phyloP scores from a whole-genome alignment of 1,284 basidiomycete genomes.

The Microbotryum scabiosae region DNA sequence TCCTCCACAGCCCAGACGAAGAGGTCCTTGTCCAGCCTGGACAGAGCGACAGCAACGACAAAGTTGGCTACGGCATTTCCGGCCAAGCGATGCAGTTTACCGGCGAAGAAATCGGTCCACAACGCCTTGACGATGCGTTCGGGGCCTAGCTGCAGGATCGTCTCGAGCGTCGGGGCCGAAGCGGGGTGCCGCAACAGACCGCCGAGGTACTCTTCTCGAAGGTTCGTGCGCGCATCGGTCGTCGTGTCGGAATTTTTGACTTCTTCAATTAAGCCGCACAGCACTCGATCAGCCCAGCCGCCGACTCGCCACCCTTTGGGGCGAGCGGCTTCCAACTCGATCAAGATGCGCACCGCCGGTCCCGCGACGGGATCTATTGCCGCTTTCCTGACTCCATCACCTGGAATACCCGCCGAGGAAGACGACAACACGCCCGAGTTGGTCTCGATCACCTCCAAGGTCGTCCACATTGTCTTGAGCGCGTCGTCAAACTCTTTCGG shows the following conservation, averaged over 20 bases:
- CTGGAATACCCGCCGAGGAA: slow-evolving; percentile 30
- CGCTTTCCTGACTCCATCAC: slow-evolving; percentile 70
- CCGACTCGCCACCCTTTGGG: slow-evolving; percentile 59
- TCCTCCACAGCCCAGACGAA: slow-evolving; percentile 54
- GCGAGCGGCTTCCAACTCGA: slow-evolving; percentile 49
- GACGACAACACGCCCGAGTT: slow-evolving; percentile 1
- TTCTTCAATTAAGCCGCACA: slow-evolving; percentile 66
- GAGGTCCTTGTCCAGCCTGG: slow-evolving; percentile 51
- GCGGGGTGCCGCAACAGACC: slow-evolving; percentile 73
- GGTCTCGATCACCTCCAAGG: slow-evolving; percentile 39
- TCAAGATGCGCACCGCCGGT: slow-evolving; percentile 63
- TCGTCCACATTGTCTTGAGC: slow-evolving; percentile 51
- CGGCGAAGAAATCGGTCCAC: slow-evolving; percentile 67
- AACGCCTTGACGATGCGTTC: slow-evolving; percentile 55
- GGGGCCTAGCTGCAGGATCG: slow-evolving; percentile 58
- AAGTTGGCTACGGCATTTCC: slow-evolving; percentile 84
- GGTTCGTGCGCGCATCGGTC: background rate
- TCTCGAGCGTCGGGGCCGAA: slow-evolving; percentile 78
- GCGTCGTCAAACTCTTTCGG: slow-evolving; percentile 51
- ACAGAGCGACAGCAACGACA: slow-evolving; percentile 68
- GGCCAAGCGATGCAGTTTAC: slow-evolving; percentile 61
- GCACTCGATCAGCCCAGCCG: slow-evolving; percentile 71
- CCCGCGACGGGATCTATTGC: slow-evolving; percentile 73
- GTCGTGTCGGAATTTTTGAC: slow-evolving; percentile 31
- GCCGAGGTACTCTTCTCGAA: slow-evolving; percentile 61